Evolutionary conservation across 2,329 filamentous ascomycete species (phyloP).

Genomic region (Alternaria sp.): DNA sequence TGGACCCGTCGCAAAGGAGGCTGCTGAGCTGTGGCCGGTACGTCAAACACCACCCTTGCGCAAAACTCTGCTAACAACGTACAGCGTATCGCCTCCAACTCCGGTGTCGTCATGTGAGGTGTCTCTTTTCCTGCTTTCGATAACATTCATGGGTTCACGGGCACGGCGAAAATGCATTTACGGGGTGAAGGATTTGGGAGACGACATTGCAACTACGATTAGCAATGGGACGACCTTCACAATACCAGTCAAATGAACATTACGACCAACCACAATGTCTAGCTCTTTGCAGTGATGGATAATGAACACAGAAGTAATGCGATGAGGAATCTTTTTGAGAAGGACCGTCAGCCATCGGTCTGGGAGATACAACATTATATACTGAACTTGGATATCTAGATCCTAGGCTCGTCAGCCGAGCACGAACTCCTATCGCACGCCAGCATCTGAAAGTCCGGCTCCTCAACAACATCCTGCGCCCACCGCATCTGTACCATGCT

Average conservation of each 20-base stretch:
- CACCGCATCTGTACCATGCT: conserved; percentile 43
- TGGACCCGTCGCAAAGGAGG: conserved; percentile 99
- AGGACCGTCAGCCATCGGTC: not conserved
- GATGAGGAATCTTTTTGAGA: not conserved
- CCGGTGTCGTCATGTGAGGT: conserved; percentile 98
- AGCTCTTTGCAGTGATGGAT: conserved; percentile 7
- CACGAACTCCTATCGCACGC: conserved; percentile 39
- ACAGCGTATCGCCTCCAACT: conserved; percentile 99
- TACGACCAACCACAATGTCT: conserved; percentile 32
- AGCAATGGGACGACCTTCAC: conserved; percentile 49
- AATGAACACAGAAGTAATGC: not conserved
- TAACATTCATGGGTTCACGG: conserved; percentile 51
- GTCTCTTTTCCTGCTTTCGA: conserved; percentile 51
- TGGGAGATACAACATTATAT: conserved; percentile 4
- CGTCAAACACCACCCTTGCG: conserved; percentile 51
- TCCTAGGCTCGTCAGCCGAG: conserved; percentile 10
- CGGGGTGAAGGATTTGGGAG: conserved; percentile 46
- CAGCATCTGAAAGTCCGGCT: conserved; percentile 29
- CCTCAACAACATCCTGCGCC: conserved; percentile 35
- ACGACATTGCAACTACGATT: conserved; percentile 45
- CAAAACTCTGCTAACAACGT: conserved; percentile 41
- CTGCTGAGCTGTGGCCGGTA: conserved; percentile 98
- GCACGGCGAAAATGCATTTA: conserved; percentile 53
- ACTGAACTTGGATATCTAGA: conserved; percentile 7
- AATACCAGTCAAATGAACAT: conserved; percentile 46